Evolutionary conservation across 1,284 basidiomycete genomes (phyloP), one percentile per base, ranked within the genome.

Genomic region (Marasmius sp.): DNA sequence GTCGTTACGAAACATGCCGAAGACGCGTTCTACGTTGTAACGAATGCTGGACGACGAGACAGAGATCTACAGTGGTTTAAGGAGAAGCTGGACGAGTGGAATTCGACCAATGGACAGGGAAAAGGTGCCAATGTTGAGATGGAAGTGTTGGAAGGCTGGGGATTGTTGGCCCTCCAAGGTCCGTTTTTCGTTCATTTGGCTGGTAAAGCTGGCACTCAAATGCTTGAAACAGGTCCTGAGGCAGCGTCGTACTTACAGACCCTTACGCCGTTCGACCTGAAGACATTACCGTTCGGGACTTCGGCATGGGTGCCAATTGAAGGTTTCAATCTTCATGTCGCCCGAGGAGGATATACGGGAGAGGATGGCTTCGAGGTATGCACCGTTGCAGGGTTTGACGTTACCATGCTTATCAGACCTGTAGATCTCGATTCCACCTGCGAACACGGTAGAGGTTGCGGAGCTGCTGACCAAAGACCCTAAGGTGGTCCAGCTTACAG

Each of bases 291-390:
- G 39, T 97, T 97, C 69, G 94, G 94, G 49, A 86, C 85, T 65
- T 89, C 89, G 20, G 88, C 89, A 0, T 93, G 88, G 68, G 83
- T 93, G 18, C 84, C 89, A 0, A 83, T 97, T 45, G 87, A 88
- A 64, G 85, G 88, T 1, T 88, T 93, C 66, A 88, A 90, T 67
- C 82, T 95, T 62, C 97, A 98, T 73, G 87, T 99, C 39, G 93
- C 95, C 9, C 88, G 97, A n/a, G 94, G 94, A 22, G 97, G 97
- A 4, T 99, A 99, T 78, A 99, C 97, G 0, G 97, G 97, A 38
- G 97, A 99, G 77, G 97, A 99, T 74, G 97, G 97, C 0, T 98
- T 99, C 67, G 97, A 99, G 82, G 93, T 91, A 45, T 65, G 80
- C 34, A 14, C 16, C 45, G 20, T 20, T 38, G 27, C 45, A 33